A percentile compares a stretch with the other conserved stretches of the same genome.
Conservation (phyloP, 805 yeast genomes). For the Brettanomyces bruxellensis region DNA sequence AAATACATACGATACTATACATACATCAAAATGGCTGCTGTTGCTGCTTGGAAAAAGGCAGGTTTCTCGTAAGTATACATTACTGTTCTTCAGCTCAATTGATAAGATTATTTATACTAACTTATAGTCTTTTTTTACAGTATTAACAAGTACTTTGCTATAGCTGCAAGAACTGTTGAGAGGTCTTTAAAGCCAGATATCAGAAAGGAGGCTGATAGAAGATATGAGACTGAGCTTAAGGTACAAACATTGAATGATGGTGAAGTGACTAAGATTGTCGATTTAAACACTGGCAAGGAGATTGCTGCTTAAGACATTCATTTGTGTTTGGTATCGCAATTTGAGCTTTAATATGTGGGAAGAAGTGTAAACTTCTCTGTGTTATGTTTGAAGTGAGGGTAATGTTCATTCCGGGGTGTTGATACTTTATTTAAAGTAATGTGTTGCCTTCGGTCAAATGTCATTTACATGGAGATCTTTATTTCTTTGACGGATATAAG, state of each 20-base stretch:
- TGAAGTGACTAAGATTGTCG: slow-evolving; percentile 23
- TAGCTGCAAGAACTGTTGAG: slow-evolving; percentile 86
- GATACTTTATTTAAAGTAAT: too few relatives aligned
- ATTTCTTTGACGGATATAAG: neutral
- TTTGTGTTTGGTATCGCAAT: neutral
- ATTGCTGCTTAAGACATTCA: slow-evolving; percentile 2
- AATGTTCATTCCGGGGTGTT: too few relatives aligned
- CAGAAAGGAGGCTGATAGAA: slow-evolving; percentile 62
- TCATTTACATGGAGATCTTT: too few relatives aligned
- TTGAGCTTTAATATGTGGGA: neutral
- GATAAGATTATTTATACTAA: slow-evolving; percentile 2
- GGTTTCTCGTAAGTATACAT: slow-evolving; percentile 44
- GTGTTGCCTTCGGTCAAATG: too few relatives aligned
- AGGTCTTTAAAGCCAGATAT: slow-evolving; percentile 79
- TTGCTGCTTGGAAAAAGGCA: slow-evolving; percentile 53
- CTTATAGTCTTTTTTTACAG: slow-evolving; percentile 21
- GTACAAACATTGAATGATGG: slow-evolving; percentile 70
- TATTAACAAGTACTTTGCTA: slow-evolving; percentile 81
- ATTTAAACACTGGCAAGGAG: slow-evolving; percentile 16
- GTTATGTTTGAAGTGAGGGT: too few relatives aligned
- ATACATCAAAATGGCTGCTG: slow-evolving; percentile 24
- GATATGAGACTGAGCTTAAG: slow-evolving; percentile 68
- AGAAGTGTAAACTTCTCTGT: too few relatives aligned
- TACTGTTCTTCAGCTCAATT: too few relatives aligned
- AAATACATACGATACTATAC: too few relatives aligned